Conservation (phyloP, 371 early-diverging fungal species). For the Gilbertella persicaria region DNA sequence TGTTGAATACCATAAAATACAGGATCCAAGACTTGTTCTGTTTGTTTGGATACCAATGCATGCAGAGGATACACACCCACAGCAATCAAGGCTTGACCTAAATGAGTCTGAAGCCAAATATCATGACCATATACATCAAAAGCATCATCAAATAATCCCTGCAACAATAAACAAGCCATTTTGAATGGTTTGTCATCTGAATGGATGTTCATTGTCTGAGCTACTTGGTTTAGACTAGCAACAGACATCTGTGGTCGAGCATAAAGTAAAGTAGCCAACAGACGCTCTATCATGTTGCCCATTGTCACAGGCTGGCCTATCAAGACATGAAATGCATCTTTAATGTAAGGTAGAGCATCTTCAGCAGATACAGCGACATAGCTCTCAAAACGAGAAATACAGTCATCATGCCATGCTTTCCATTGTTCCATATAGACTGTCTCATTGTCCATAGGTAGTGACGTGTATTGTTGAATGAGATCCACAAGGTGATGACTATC, state of each 20-base stretch:
- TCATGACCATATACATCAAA: constrained; percentile 1
- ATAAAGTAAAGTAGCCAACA: not conserved
- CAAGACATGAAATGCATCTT: no score
- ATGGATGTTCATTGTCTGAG: not conserved
- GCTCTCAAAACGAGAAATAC: not conserved
- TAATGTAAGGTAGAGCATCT: no score
- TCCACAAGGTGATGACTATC: not conserved
- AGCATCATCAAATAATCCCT: constrained; percentile 18
- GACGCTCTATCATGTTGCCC: not conserved
- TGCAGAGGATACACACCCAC: not conserved
- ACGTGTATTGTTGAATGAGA: not conserved
- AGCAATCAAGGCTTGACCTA: constrained; percentile 18
- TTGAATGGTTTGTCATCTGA: not conserved
- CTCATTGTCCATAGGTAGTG: not conserved
- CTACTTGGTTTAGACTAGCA: not conserved
- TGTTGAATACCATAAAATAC: constrained; percentile 27
- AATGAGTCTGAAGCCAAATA: constrained; percentile 24
- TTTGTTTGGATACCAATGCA: not conserved
- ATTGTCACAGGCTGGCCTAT: not conserved
- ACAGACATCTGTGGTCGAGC: not conserved
- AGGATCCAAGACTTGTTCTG: constrained; percentile 24
- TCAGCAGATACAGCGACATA: not conserved
- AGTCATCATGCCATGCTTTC: constrained; percentile 1
- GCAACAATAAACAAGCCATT: not conserved
- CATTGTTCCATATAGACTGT: not conserved